Percentiles rank a stretch among this genome's conserved stretches.
These are phyloP conservation scores for Groenewaldozyma salmanticensis DNA, from an alignment of 805 yeast genomes.

Conservation along the genomic window DNA sequence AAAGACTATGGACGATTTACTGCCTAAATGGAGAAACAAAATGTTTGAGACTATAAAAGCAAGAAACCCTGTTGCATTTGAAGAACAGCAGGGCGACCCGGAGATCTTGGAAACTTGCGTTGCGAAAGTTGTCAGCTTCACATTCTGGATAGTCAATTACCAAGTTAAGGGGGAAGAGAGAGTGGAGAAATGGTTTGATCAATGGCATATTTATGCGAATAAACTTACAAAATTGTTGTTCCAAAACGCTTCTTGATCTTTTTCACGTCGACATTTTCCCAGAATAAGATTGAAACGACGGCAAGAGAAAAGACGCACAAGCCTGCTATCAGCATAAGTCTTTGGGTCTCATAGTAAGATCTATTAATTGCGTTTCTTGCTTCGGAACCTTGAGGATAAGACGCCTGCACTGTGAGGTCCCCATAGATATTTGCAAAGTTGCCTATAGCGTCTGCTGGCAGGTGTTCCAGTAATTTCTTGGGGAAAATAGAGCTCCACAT, in stretches of 20 bases:
- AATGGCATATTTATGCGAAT: slow-evolving; percentile 20
- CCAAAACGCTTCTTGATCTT: slow-evolving; percentile 22
- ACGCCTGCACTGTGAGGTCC: slow-evolving; percentile 7
- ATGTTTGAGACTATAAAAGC: not conserved
- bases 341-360: slow-evolving; percentile 16
- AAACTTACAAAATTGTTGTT: slow-evolving; percentile 24
- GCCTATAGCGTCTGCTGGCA: slow-evolving; percentile 20
- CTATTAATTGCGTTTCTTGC: slow-evolving; percentile 10
- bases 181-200: no score
- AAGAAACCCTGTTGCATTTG: not conserved
- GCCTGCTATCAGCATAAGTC: slow-evolving; percentile 10
- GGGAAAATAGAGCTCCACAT: slow-evolving; percentile 40
- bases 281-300: slow-evolving; percentile 3
- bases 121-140: not conserved
- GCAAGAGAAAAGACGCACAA: slow-evolving; percentile 5
- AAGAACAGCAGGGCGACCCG: not conserved
- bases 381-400: slow-evolving; percentile 10
- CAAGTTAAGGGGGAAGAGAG: no score
- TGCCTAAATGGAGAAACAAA: not conserved
- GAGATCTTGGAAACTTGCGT: not conserved
- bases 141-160: no score
- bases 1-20: not conserved
- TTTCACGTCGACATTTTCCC: slow-evolving; percentile 27
- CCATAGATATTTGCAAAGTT: slow-evolving; percentile 9
- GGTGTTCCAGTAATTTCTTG: slow-evolving; percentile 13